phyloP scores from a whole-genome alignment of 78 protist species.

The Isochrysis galbana region DNA sequence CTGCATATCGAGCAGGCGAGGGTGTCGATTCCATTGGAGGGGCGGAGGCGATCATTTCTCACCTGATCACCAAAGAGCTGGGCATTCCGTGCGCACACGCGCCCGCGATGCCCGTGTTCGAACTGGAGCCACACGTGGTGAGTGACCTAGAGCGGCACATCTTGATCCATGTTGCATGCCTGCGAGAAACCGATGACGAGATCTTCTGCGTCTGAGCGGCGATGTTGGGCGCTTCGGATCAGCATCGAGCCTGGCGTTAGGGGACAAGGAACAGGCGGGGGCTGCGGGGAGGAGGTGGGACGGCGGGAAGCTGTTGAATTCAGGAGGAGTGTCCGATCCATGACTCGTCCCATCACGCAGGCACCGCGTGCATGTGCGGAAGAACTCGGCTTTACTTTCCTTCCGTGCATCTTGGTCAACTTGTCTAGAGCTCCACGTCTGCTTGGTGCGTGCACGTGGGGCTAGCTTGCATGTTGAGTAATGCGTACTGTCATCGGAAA shows the following conservation, averaged over 20 bases:
- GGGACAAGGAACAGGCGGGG: too few relatives aligned
- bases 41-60: constrained; percentile 35
- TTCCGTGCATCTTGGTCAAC: constrained; percentile 39
- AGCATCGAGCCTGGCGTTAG: too few relatives aligned
- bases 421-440: constrained; percentile 24
- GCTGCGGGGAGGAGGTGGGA: too few relatives aligned
- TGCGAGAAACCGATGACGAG: too few relatives aligned
- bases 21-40: constrained; percentile 46
- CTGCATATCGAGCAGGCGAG: not conserved
- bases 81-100: constrained; percentile 44
- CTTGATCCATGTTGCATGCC: too few relatives aligned
- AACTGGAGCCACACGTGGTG: not conserved
- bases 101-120: constrained; percentile 6
- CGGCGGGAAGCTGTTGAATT: too few relatives aligned
- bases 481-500: not conserved
- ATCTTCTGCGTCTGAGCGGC: too few relatives aligned
- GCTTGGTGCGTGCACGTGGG: not conserved
- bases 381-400: constrained; percentile 36
- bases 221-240: too few relatives aligned
- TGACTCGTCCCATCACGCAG: too few relatives aligned
- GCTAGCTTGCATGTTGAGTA: not conserved
- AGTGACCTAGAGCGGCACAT: too few relatives aligned
- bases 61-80: not conserved
- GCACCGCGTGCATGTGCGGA: not conserved
- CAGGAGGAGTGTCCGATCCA: too few relatives aligned